These are phyloP conservation scores for Meira miltonrushii DNA, from an alignment of 1,284 basidiomycete species.

Conservation along the genomic window DNA sequence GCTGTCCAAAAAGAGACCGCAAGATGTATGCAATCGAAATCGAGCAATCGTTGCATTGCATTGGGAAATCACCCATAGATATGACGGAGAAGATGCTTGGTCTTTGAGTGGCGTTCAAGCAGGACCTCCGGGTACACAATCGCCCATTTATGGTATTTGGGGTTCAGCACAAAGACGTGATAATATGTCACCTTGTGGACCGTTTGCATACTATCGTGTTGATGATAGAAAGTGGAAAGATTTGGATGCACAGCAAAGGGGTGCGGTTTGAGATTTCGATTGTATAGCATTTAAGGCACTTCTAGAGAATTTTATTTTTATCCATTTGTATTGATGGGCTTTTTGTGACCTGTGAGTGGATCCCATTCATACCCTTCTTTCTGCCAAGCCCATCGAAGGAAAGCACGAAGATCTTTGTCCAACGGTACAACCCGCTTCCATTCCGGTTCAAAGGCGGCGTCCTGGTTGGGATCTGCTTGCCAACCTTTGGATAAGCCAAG, in stretches of 20 bases:
- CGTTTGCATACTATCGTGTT: constrained; percentile 3
- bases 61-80: constrained; percentile 7
- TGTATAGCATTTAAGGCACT: too few species aligned
- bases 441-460: neutral
- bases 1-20: neutral
- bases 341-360: neutral
- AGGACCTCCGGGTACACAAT: constrained; percentile 4
- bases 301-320: too few species aligned
- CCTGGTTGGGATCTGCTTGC: neutral
- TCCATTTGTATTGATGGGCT: too few species aligned
- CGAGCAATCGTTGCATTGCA: constrained; percentile 3
- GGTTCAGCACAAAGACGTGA: constrained; percentile 1
- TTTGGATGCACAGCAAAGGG: neutral
- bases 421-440: neutral
- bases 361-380: neutral
- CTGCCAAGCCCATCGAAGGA: constrained; percentile 1
- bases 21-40: too few species aligned
- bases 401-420: constrained; percentile 1
- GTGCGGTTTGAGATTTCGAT: too few species aligned
- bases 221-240: constrained; percentile 3
- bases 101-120: constrained; percentile 9
- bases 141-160: constrained; percentile 10
- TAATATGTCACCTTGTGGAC: constrained; percentile 6
- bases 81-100: constrained; percentile 10
- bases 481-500: neutral